phyloP scores from a whole-genome alignment of 352 stramenopile genomes.

The Phytopythium boreale region DNA sequence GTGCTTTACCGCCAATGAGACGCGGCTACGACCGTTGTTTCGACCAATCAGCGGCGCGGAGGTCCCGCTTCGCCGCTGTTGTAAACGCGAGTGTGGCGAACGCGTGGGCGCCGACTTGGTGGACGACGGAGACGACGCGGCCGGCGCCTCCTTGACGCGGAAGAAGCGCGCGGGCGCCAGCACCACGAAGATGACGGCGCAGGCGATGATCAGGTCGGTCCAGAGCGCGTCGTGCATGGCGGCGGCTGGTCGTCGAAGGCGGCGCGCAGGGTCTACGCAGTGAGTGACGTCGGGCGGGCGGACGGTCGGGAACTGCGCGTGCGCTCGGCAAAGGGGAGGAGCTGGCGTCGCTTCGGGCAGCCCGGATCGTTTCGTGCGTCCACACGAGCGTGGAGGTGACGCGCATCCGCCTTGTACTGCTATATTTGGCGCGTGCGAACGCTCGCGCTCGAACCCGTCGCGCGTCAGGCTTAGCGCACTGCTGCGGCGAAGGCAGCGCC shows the following conservation, averaged over 20 bases:
- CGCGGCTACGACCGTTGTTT: neutral
- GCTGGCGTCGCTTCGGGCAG: too few relatives aligned
- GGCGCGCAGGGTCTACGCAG: too few relatives aligned
- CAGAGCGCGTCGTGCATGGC: constrained; percentile 23
- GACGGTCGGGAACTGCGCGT: neutral
- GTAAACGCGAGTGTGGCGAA: too few relatives aligned
- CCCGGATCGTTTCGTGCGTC: too few relatives aligned
- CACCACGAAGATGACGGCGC: constrained; percentile 61
- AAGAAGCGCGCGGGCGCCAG: constrained; percentile 64
- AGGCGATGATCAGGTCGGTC: constrained; percentile 54
- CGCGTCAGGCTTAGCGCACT: too few relatives aligned
- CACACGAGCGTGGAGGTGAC: too few relatives aligned
- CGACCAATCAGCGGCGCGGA: neutral
- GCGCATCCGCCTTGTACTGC: too few relatives aligned
- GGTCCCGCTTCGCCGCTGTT: too few relatives aligned
- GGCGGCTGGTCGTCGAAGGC: neutral
- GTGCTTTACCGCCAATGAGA: constrained; percentile 2
- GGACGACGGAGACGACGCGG: too few relatives aligned
- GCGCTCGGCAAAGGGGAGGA: too few relatives aligned
- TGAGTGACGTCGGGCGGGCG: neutral
- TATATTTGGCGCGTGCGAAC: too few relatives aligned
- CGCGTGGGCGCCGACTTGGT: neutral
- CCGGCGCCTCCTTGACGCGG: constrained; percentile 9
- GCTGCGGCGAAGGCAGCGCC: too few relatives aligned
- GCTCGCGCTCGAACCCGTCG: neutral